Conservation (phyloP, 1,284 basidiomycete genomes). For the Stygiomarasmius scandens region DNA sequence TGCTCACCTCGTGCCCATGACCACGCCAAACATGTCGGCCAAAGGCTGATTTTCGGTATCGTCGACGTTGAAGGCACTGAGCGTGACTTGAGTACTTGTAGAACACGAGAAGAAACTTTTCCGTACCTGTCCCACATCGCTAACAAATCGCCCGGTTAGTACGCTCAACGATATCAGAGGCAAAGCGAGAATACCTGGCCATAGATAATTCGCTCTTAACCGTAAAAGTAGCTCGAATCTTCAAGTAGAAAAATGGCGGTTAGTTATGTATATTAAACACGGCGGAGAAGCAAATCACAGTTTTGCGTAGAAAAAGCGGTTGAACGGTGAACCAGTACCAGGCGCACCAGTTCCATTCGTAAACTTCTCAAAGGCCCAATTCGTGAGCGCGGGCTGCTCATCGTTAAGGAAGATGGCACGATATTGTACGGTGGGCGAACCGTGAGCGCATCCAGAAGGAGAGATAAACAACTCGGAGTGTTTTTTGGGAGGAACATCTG, state of each 20-base stretch:
- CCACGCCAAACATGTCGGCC: constrained; percentile 70
- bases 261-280: too few species aligned
- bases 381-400: constrained; percentile 43
- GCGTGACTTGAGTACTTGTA: constrained; percentile 1
- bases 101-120: not conserved
- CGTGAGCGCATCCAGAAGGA: constrained; percentile 60
- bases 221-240: constrained; percentile 71
- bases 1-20: constrained; percentile 64
- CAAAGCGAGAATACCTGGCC: constrained; percentile 52
- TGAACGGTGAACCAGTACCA: constrained; percentile 58
- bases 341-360: constrained; percentile 31
- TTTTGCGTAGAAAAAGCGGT: constrained; percentile 50
- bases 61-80: constrained; percentile 67
- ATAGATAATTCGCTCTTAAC: constrained; percentile 71
- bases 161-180: too few species aligned
- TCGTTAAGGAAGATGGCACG: constrained; percentile 72
- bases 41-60: constrained; percentile 65
- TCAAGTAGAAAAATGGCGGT: too few species aligned
- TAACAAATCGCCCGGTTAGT: too few species aligned
- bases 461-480: constrained; percentile 53
- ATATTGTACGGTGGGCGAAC: constrained; percentile 70
- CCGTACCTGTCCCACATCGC: constrained; percentile 49
- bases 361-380: constrained; percentile 33
- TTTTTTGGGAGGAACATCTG: constrained; percentile 62
- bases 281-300: not conserved